Base-by-base conservation (phyloP, 768 basidiomycete genomes). In the Boletus edulis region DNA sequence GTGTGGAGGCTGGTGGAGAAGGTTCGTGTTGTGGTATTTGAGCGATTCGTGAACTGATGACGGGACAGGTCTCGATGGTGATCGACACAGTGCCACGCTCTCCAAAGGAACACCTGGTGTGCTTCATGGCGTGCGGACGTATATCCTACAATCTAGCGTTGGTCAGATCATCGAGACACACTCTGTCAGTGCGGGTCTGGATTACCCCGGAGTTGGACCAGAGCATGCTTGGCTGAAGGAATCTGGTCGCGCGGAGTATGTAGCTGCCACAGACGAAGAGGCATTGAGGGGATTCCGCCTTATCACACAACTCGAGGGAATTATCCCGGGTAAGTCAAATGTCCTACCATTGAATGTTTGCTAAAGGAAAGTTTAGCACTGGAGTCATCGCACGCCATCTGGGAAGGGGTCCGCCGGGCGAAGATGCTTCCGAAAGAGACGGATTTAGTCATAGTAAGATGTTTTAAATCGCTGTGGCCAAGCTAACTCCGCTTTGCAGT, bases 181-280 rank as follows among this genome's bases (percentile, higher is more conserved):
- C 73, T 97, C 95, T 5, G 88, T 99, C 73, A 95, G 92, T 62
- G 96, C 95, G 46, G 94, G 95, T 18, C 77, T 97, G 42, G 94
- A 98, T 73, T 98, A 98, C 73, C 94, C 94, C 24, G 94, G 94
- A 59, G 96, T 99, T 46, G 97, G 97, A 20, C 97, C 97, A 10
- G 97, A 99, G 72, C 97, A 98, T 67, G 89, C 96, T 44, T 97
- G 91, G 89, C 76, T 99, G 68, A 98, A 98, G 73, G 94, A 98
- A 67, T 89, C 87, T 4, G 90, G 90, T 17, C 80, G 97, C 56
- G 97, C 94, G 0, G 93, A 97, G 67, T 99, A 98, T 69, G 84
- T 91, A 18, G 86, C 81, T 14, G 96, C 95, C 10, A 97, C 91
- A 5, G 97, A 99, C 66, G 94, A 97, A 71, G 80, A 99, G 62